Evolutionary conservation across 2,329 filamentous ascomycete genomes (phyloP).

Genomic region (Ophiocordyceps sinensis): DNA sequence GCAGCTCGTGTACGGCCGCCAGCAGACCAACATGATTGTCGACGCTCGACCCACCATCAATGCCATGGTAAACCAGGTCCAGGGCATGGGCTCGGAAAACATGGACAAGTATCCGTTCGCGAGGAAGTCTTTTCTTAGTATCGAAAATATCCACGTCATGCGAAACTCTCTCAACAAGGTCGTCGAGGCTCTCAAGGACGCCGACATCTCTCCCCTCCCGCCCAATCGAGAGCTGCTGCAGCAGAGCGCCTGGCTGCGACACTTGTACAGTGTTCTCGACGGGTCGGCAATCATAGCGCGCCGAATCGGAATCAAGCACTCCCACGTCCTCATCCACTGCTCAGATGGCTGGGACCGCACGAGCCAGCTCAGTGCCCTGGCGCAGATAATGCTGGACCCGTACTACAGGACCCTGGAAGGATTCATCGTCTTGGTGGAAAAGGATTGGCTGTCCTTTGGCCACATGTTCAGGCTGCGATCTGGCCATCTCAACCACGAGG

Average conservation of each 20-base stretch:
- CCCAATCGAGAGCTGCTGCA: slow-evolving; percentile 69
- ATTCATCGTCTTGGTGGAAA: slow-evolving; percentile 88
- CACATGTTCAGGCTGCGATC: slow-evolving; percentile 95
- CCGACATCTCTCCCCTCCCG: slow-evolving; percentile 69
- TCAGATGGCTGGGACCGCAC: slow-evolving; percentile 98
- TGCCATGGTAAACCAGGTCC: slow-evolving; percentile 84
- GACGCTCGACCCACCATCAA: slow-evolving; percentile 92
- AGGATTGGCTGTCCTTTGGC: slow-evolving; percentile 95
- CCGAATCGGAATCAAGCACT: slow-evolving; percentile 82
- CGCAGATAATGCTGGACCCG: slow-evolving; percentile 87
- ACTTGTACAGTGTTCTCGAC: slow-evolving; percentile 72
- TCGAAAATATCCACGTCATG: slow-evolving; percentile 99
- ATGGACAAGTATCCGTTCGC: slow-evolving; percentile 95
- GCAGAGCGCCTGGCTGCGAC: slow-evolving; percentile 82
- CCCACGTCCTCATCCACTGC: slow-evolving; percentile 91
- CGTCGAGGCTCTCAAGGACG: slow-evolving; percentile 80
- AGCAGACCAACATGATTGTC: slow-evolving; percentile 87
- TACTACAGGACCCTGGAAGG: slow-evolving; percentile 91
- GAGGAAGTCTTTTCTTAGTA: slow-evolving; percentile 82
- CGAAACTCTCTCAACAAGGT: slow-evolving; percentile 77
- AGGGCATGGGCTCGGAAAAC: slow-evolving; percentile 88
- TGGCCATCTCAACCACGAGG: slow-evolving; percentile 76
- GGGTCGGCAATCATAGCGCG: slow-evolving; percentile 74
- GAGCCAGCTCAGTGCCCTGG: slow-evolving; percentile 80
- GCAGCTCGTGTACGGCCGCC: slow-evolving; percentile 70